These are phyloP conservation scores for Russula ochroleuca DNA, from an alignment of 768 basidiomycete genomes.

Conservation along the genomic window DNA sequence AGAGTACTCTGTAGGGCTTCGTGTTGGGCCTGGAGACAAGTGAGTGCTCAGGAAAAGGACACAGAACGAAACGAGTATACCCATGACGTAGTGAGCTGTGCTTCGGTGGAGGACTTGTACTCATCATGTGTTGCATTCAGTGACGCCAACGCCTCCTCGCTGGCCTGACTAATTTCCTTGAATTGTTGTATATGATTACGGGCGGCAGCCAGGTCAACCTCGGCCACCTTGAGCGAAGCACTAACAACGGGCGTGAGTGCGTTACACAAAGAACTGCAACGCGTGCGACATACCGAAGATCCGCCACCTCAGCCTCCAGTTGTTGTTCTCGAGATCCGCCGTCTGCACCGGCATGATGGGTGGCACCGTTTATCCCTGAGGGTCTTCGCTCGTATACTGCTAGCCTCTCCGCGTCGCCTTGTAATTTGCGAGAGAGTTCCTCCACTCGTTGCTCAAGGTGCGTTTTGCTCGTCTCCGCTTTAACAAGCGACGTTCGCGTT, in stretches of 20 bases:
- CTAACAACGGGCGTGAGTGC: conserved; percentile 36
- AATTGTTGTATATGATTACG: conserved; percentile 76
- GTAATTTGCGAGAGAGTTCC: conserved; percentile 57
- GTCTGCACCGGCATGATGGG: conserved; percentile 38
- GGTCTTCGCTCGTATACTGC: conserved; percentile 77
- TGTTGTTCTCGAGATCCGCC: conserved; percentile 68
- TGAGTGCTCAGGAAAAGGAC: not conserved
- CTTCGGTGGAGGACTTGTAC: conserved; percentile 68
- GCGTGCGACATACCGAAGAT: conserved; percentile 55
- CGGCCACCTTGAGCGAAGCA: conserved; percentile 67
- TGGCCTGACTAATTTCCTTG: conserved; percentile 80
- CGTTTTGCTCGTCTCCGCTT: conserved; percentile 72
- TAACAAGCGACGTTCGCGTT: conserved; percentile 64
- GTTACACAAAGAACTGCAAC: not conserved
- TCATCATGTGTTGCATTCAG: conserved; percentile 74
- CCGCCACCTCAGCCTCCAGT: conserved; percentile 79
- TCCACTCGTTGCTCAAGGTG: conserved; percentile 71
- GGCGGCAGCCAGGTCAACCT: conserved; percentile 70
- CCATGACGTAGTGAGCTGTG: conserved; percentile 61
- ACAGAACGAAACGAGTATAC: conserved; percentile 39
- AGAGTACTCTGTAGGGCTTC: conserved; percentile 61
- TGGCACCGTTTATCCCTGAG: conserved; percentile 32
- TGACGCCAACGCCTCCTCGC: conserved; percentile 67
- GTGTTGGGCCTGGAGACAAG: conserved; percentile 51
- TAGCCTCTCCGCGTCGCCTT: conserved; percentile 79